Percentiles rank a stretch among this genome's conserved stretches.
phyloP scores from a whole-genome alignment of 352 stramenopile species.

The Halophytophthora polymorphica region DNA sequence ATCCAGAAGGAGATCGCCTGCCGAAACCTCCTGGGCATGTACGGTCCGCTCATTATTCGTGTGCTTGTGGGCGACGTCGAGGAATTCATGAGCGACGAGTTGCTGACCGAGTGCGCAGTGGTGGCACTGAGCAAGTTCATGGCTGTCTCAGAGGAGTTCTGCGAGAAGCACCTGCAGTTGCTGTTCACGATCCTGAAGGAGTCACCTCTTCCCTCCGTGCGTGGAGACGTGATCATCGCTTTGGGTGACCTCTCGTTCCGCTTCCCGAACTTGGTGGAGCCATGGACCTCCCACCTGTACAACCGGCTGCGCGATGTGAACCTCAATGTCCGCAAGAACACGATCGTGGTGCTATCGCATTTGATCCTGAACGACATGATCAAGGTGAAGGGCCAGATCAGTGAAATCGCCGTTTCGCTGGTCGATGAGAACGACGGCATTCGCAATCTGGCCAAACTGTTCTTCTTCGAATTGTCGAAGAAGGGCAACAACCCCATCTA shows the following conservation, averaged over 20 bases:
- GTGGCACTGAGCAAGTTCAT: constrained; percentile 98
- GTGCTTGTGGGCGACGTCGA: constrained; percentile 68
- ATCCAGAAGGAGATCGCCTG: constrained; percentile 92
- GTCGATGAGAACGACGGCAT: constrained; percentile 93
- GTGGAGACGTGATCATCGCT: constrained; percentile 95
- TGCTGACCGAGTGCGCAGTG: constrained; percentile 91
- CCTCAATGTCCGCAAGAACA: constrained; percentile 92
- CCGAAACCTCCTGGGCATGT: constrained; percentile 90
- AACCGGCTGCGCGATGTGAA: constrained; percentile 90
- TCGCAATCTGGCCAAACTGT: constrained; percentile 91
- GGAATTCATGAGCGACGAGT: constrained; percentile 56
- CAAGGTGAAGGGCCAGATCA: constrained; percentile 97
- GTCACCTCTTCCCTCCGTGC: constrained; percentile 67
- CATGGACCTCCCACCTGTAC: constrained; percentile 97
- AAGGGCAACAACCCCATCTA: constrained; percentile 97
- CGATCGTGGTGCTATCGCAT: constrained; percentile 97
- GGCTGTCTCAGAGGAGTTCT: constrained; percentile 95
- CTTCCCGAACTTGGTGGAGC: constrained; percentile 98
- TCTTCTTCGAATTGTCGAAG: constrained; percentile 97
- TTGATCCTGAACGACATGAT: constrained; percentile 99
- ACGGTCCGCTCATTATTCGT: constrained; percentile 88
- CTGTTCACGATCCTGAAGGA: constrained; percentile 92
- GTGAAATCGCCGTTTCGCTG: constrained; percentile 94
- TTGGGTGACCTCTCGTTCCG: constrained; percentile 97
- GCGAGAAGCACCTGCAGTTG: constrained; percentile 93